Percentiles rank a stretch among this genome's conserved stretches.
Evolutionary conservation across 345 rosid species (phyloP).

Genomic region (Combretum micranthum): DNA sequence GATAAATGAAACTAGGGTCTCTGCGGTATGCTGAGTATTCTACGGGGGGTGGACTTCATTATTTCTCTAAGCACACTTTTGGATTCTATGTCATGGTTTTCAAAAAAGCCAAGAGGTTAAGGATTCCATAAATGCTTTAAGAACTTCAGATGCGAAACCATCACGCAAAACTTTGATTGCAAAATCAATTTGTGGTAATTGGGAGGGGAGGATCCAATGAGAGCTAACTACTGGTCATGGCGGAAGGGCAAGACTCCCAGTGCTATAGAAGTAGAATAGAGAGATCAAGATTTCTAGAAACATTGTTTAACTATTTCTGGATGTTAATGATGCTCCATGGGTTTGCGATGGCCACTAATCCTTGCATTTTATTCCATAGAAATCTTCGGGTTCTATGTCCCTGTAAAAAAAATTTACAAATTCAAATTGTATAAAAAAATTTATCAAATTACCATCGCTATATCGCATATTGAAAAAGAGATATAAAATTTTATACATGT

Average conservation of each 20-base stretch:
- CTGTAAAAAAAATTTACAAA: too few species aligned
- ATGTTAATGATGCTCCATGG: too few species aligned
- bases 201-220: conserved; percentile 52
- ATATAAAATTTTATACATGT: too few species aligned
- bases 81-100: conserved; percentile 63
- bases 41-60: conserved; percentile 40
- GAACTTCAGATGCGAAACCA: conserved; percentile 24
- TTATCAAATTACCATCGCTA: too few species aligned
- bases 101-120: conserved; percentile 48
- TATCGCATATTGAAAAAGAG: too few species aligned
- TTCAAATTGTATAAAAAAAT: too few species aligned
- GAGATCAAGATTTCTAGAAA: too few species aligned
- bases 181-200: conserved; percentile 44
- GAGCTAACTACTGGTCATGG: conserved; percentile 80
- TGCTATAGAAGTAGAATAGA: too few species aligned
- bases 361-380: too few species aligned
- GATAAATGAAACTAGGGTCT: conserved; percentile 48
- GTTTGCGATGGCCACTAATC: too few species aligned
- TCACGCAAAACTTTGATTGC: conserved; percentile 43
- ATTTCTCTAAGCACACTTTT: conserved; percentile 60
- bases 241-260: conserved; percentile 44
- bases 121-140: conserved; percentile 46
- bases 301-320: too few species aligned
- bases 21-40: conserved; percentile 58
- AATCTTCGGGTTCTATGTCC: too few species aligned